A percentile compares a stretch with the other conserved stretches of the same genome.
phyloP scores from a whole-genome alignment of 768 basidiomycete species.

The Mycena indigotica region DNA sequence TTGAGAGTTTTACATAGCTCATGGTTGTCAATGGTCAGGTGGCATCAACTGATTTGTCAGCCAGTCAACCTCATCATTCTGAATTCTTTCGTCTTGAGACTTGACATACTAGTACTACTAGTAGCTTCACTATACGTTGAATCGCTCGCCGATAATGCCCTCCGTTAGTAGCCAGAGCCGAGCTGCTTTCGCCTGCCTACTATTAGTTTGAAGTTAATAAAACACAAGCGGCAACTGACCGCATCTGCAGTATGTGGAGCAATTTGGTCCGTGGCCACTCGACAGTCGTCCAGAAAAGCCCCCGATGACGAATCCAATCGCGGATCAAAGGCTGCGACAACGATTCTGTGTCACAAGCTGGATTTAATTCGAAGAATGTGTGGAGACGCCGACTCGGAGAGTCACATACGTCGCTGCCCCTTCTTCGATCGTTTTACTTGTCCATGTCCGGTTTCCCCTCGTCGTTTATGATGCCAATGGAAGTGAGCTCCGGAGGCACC shows the following conservation, averaged over 20 bases:
- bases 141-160: conserved; percentile 1
- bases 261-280: background rate
- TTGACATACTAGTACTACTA: too few relatives aligned
- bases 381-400: too few relatives aligned
- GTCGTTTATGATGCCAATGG: background rate
- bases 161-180: background rate
- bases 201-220: background rate
- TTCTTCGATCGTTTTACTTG: background rate
- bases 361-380: background rate
- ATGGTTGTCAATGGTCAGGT: too few relatives aligned
- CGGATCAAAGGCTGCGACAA: background rate
- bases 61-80: too few relatives aligned
- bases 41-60: too few relatives aligned
- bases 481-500: background rate
- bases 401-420: background rate
- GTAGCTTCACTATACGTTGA: background rate
- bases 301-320: background rate
- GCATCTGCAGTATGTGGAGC: background rate
- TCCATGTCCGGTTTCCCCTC: background rate
- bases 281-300: background rate
- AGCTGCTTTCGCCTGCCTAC: background rate
- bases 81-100: too few relatives aligned
- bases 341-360: background rate
- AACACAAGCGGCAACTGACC: background rate
- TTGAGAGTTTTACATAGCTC: too few relatives aligned